Conservation (phyloP, 192 early-diverging fungal species). For the Radiomyces spectabilis region DNA sequence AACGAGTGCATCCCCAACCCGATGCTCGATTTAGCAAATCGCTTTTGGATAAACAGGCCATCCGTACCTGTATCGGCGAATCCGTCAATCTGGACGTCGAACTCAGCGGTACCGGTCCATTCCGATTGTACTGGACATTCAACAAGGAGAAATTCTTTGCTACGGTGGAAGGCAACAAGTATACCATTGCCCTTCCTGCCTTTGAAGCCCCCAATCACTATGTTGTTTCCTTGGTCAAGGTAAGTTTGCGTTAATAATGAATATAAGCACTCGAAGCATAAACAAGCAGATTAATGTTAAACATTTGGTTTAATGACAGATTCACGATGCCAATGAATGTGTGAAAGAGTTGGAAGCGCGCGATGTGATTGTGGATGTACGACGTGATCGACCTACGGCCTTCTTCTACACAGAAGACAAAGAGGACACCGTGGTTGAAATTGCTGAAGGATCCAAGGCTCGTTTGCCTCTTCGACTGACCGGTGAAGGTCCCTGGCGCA, state of each 20-base stretch:
- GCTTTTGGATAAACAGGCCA: background rate
- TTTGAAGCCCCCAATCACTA: slow-evolving; percentile 26
- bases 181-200: slow-evolving; percentile 25
- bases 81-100: slow-evolving; percentile 23
- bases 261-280: background rate
- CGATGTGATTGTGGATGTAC: slow-evolving; percentile 34
- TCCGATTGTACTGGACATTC: slow-evolving; percentile 23
- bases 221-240: slow-evolving; percentile 30
- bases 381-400: slow-evolving; percentile 33
- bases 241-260: slow-evolving; percentile 5
- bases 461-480: slow-evolving; percentile 33
- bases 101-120: slow-evolving; percentile 28
- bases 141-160: slow-evolving; percentile 19
- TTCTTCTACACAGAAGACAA: slow-evolving; percentile 21
- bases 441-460: slow-evolving; percentile 22
- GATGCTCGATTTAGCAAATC: slow-evolving; percentile 19
- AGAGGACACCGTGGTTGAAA: slow-evolving; percentile 4
- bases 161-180: slow-evolving; percentile 12
- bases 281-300: background rate
- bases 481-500: slow-evolving; percentile 33
- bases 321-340: slow-evolving; percentile 32
- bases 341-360: slow-evolving; percentile 24
- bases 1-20: slow-evolving; percentile 39
- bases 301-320: slow-evolving; percentile 2
- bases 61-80: slow-evolving; percentile 33